phyloP scores from a whole-genome alignment of 306 rosid species.

The Quercus gilva region DNA sequence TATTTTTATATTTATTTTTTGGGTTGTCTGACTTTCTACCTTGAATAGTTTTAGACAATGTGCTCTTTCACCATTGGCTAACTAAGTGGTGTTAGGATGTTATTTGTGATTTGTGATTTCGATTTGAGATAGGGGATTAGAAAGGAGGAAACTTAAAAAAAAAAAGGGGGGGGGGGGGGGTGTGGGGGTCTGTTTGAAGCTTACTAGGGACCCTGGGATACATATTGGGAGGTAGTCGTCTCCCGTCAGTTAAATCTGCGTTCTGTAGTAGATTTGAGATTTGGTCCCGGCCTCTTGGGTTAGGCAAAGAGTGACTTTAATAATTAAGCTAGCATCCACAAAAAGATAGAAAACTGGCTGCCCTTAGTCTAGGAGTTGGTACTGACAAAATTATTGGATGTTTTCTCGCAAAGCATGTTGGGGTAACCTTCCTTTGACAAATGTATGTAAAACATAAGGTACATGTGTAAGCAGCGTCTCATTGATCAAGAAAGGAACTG shows the following conservation, averaged over 20 bases:
- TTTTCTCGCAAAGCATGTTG: conserved; percentile 15
- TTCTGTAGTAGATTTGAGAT: background rate
- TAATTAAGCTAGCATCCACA: background rate
- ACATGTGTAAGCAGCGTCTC: background rate
- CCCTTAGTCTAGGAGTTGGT: conserved; percentile 4
- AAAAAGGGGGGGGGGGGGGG: background rate
- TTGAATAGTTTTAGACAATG: background rate
- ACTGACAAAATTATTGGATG: background rate
- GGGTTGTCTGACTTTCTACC: background rate
- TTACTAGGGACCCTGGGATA: background rate
- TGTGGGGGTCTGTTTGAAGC: background rate
- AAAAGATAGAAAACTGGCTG: conserved; percentile 11
- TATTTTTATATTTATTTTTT: background rate
- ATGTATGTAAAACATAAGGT: conserved; percentile 5
- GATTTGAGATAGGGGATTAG: background rate
- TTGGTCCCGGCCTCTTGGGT: background rate
- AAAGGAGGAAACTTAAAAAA: background rate
- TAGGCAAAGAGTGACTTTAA: background rate
- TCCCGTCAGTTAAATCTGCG: background rate
- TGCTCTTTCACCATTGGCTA: background rate
- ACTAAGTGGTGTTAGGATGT: background rate
- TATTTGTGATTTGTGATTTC: conserved; percentile 1
- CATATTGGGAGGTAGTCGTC: background rate
- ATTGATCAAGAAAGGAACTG: conserved; percentile 1
- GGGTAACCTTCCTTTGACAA: background rate